Percentiles rank a stretch among this genome's conserved stretches.
Evolutionary conservation across 495 filamentous ascomycete genomes (phyloP).

Genomic region (Penicillium subrubescens): DNA sequence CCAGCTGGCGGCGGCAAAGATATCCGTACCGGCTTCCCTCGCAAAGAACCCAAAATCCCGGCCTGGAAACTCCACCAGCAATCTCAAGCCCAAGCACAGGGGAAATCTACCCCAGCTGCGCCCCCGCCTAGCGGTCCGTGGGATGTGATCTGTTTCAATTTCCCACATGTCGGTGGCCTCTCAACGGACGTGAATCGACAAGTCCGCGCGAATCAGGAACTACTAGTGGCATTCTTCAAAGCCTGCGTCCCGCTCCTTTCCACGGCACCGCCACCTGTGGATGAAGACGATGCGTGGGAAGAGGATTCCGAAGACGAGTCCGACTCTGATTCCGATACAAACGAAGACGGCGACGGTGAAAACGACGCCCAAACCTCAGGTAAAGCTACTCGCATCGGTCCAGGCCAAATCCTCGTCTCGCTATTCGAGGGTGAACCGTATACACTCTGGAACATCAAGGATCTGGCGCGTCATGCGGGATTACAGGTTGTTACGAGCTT

Average conservation of each 20-base stretch:
- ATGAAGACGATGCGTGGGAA: conserved; percentile 30
- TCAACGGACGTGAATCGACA: conserved; percentile 92
- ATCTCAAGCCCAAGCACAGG: not conserved
- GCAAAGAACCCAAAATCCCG: conserved; percentile 32
- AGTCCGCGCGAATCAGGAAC: conserved; percentile 87
- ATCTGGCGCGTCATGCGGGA: conserved; percentile 78
- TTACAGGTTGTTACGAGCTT: conserved; percentile 77
- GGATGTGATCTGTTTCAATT: conserved; percentile 89
- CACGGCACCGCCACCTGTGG: conserved; percentile 32
- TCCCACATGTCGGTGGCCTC: conserved; percentile 91
- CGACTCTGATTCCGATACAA: conserved; percentile 18
- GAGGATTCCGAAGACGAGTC: conserved; percentile 20
- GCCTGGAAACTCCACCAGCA: conserved; percentile 33
- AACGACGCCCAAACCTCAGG: conserved; percentile 23
- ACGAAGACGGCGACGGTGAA: conserved; percentile 13
- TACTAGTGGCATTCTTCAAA: conserved; percentile 82
- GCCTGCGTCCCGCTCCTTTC: conserved; percentile 55
- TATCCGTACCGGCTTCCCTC: conserved; percentile 36
- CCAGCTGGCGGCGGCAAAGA: conserved; percentile 45
- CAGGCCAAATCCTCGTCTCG: conserved; percentile 77
- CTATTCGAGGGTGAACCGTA: conserved; percentile 93
- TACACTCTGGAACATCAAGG: conserved; percentile 89
- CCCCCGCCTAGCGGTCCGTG: conserved; percentile 49
- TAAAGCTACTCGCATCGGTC: conserved; percentile 29
- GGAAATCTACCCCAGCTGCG: not conserved